Conservation (phyloP, 2,329 filamentous ascomycete genomes). For the Ilyonectria destructans region DNA sequence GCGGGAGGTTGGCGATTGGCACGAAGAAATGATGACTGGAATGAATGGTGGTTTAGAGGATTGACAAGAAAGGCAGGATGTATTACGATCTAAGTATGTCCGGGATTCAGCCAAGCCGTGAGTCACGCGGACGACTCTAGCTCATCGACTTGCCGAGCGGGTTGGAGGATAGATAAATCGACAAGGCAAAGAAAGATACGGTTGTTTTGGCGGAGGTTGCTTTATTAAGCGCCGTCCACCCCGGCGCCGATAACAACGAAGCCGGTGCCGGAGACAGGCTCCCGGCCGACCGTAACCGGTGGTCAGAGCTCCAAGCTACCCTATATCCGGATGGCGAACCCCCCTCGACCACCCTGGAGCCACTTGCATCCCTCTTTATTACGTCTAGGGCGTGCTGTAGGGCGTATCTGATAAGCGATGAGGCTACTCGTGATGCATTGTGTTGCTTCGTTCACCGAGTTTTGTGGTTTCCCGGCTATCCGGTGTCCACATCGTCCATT, state of each 20-base stretch:
- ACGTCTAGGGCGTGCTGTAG: not conserved
- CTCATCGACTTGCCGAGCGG: not conserved
- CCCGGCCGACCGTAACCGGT: slow-evolving; percentile 47
- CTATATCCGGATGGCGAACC: not conserved
- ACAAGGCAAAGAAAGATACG: slow-evolving; percentile 12
- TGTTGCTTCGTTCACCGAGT: not conserved
- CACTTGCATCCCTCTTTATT: slow-evolving; percentile 4
- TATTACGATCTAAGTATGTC: slow-evolving; percentile 8
- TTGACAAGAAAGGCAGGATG: slow-evolving; percentile 5
- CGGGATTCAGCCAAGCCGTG: not conserved
- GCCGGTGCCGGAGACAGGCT: slow-evolving; percentile 45
- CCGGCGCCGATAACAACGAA: slow-evolving; percentile 40
- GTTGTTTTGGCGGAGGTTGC: slow-evolving; percentile 14
- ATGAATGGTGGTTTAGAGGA: not conserved
- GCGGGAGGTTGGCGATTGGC: not conserved
- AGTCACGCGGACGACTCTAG: not conserved
- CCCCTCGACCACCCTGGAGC: not conserved
- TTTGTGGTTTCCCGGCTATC: not conserved
- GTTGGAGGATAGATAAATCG: slow-evolving; percentile 7
- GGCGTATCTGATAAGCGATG: not conserved
- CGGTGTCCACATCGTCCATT: slow-evolving; percentile 2
- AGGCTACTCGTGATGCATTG: slow-evolving; percentile 3
- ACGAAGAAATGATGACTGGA: not conserved
- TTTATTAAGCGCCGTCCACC: slow-evolving; percentile 40
- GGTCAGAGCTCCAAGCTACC: slow-evolving; percentile 16